Conservation (phyloP, 2,329 filamentous ascomycete genomes). For the Aspergillus novofumigatus region DNA sequence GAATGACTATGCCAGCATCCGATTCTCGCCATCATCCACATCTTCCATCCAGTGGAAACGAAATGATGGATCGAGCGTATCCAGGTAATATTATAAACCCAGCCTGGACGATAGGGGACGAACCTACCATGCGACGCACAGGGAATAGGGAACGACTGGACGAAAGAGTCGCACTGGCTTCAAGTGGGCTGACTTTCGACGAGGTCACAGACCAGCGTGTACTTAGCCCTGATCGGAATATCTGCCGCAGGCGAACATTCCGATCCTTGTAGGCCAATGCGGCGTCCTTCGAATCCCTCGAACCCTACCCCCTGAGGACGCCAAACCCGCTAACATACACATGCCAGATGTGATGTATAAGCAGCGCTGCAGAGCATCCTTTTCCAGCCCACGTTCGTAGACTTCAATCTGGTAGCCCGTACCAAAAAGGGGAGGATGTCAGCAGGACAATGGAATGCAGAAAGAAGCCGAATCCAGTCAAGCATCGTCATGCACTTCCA, state of each 20-base stretch:
- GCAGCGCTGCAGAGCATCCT: constrained; percentile 17
- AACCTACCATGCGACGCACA: constrained; percentile 38
- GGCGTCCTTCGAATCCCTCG: neutral
- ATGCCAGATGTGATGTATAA: constrained; percentile 34
- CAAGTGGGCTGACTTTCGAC: neutral
- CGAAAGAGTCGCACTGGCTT: neutral
- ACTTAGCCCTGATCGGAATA: constrained; percentile 24
- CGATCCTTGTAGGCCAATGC: constrained; percentile 4
- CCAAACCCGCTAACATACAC: constrained; percentile 21
- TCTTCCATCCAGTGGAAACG: constrained; percentile 26
- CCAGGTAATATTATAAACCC: constrained; percentile 35
- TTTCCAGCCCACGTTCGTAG: constrained; percentile 12
- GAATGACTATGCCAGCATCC: constrained; percentile 44
- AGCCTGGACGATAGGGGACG: constrained; percentile 54
- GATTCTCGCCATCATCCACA: constrained; percentile 38
- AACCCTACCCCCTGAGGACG: constrained; percentile 7
- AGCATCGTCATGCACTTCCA: constrained; percentile 2
- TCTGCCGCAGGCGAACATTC: constrained; percentile 26
- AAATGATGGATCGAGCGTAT: constrained; percentile 25
- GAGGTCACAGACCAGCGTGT: constrained; percentile 33
- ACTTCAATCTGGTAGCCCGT: constrained; percentile 39
- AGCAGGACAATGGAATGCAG: constrained; percentile 13
- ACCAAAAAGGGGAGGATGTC: constrained; percentile 37
- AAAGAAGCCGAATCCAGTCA: constrained; percentile 17
- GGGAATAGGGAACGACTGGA: neutral